Evolutionary conservation across 139 green algal genomes (phyloP).

Genomic region (Coelastrella sp.): DNA sequence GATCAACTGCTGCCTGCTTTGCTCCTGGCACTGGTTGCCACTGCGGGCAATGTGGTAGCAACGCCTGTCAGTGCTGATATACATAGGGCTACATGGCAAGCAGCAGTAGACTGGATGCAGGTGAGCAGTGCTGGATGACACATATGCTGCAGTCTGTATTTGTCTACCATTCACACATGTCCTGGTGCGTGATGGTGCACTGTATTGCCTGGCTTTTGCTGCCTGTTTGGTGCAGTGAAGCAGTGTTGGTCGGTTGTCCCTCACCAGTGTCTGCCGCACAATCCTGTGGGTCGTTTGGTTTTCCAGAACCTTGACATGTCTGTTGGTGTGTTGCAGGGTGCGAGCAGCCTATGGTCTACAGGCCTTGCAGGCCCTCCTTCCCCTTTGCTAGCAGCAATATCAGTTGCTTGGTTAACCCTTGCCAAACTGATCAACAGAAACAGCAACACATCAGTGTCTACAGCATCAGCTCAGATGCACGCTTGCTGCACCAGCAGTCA

Average conservation of each 20-base stretch:
- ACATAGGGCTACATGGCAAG: not conserved
- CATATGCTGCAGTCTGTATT: too few species aligned
- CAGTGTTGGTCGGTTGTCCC: too few species aligned
- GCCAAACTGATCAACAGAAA: not conserved
- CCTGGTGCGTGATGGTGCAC: too few species aligned
- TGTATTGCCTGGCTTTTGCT: too few species aligned
- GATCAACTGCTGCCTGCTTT: constrained; percentile 15
- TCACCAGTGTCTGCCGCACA: too few species aligned
- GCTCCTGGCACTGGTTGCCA: constrained; percentile 25
- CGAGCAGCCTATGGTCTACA: not conserved
- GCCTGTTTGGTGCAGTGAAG: too few species aligned
- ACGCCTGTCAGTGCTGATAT: not conserved
- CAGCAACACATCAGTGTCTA: not conserved
- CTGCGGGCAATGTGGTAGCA: not conserved
- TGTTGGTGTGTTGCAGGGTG: not conserved
- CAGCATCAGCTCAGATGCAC: constrained; percentile 26
- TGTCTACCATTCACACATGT: too few species aligned
- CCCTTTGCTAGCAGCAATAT: not conserved
- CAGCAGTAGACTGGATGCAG: constrained; percentile 26
- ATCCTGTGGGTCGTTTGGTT: too few species aligned
- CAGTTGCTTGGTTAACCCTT: not conserved
- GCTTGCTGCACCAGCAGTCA: not conserved
- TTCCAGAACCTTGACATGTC: too few species aligned
- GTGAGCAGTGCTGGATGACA: too few species aligned
- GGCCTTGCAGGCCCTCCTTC: not conserved